These are phyloP conservation scores for Phialophora expanda DNA, from an alignment of 2,329 filamentous ascomycete species.

Conservation along the genomic window DNA sequence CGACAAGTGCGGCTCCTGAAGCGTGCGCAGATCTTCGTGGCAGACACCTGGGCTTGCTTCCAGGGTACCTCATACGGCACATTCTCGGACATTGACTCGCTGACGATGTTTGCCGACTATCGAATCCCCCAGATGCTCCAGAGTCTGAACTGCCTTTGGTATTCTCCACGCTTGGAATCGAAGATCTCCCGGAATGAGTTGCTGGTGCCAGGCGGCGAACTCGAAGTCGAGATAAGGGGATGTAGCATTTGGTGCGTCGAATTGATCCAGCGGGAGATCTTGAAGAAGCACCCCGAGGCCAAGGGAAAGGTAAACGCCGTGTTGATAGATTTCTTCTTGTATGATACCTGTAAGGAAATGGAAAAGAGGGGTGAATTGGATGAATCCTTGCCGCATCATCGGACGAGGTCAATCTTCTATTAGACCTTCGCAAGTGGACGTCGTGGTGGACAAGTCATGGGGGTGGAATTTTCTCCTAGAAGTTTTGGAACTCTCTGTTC, in stretches of 20 bases:
- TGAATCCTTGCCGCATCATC: constrained; percentile 51
- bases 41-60: constrained; percentile 96
- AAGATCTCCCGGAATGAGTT: constrained; percentile 68
- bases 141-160: constrained; percentile 78
- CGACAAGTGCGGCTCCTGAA: constrained; percentile 84
- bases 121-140: constrained; percentile 92
- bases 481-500: not conserved
- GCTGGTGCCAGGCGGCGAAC: constrained; percentile 73
- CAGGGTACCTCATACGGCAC: constrained; percentile 76
- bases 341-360: constrained; percentile 88
- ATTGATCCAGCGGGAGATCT: constrained; percentile 80
- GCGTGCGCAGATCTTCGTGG: constrained; percentile 92
- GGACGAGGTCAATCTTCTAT: constrained; percentile 40
- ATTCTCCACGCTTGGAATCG: constrained; percentile 77
- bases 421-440: constrained; percentile 17
- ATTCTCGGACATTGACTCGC: constrained; percentile 82
- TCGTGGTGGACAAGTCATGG: not conserved
- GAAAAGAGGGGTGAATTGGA: constrained; percentile 57
- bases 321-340: constrained; percentile 95
- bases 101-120: constrained; percentile 99
- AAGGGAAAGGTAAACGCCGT: constrained; percentile 73
- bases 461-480: not conserved
- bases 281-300: constrained; percentile 65
- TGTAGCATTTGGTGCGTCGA: constrained; percentile 98
- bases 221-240: constrained; percentile 87